Percentiles rank a stretch among this genome's conserved stretches.
Evolutionary conservation across 352 stramenopile genomes (phyloP).

Genomic region (Globisporangium solare): DNA sequence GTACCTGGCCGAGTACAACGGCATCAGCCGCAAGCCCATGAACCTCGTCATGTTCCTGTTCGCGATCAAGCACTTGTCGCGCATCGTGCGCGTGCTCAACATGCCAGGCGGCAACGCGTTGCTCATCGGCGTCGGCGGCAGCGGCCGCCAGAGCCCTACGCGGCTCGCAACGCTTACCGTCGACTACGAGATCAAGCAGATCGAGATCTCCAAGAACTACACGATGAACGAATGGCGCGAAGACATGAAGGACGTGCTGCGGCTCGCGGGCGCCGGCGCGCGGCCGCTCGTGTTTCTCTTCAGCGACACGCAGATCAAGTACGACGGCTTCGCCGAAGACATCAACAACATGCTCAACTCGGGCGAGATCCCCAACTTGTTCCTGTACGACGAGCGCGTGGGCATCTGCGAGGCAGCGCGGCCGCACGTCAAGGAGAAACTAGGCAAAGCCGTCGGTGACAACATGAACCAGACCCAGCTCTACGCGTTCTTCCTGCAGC

Average conservation of each 20-base stretch:
- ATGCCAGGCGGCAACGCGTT: conserved; percentile 93
- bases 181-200: conserved; percentile 91
- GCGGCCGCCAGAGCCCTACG: conserved; percentile 90
- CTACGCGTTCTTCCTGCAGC: conserved; percentile 92
- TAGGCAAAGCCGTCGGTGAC: conserved; percentile 86
- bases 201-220: conserved; percentile 96
- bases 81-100: conserved; percentile 90
- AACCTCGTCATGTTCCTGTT: conserved; percentile 97
- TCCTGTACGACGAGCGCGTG: conserved; percentile 90
- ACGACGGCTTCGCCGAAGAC: conserved; percentile 94
- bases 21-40: conserved; percentile 91
- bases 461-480: conserved; percentile 90
- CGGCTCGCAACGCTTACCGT: conserved; percentile 91
- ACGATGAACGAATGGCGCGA: conserved; percentile 92
- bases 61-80: conserved; percentile 92
- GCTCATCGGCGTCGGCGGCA: conserved; percentile 92
- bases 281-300: conserved; percentile 92
- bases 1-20: conserved; percentile 92
- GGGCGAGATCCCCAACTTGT: conserved; percentile 94
- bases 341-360: conserved; percentile 97
- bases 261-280: conserved; percentile 80
- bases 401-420: conserved; percentile 89
- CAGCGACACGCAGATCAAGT: conserved; percentile 95
- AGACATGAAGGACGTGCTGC: conserved; percentile 93
- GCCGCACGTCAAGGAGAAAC: conserved; percentile 89